Evolutionary conservation across 805 yeast genomes (phyloP), one percentile per base, ranked within the genome.

Genomic region (Ogataea paraovalis): DNA sequence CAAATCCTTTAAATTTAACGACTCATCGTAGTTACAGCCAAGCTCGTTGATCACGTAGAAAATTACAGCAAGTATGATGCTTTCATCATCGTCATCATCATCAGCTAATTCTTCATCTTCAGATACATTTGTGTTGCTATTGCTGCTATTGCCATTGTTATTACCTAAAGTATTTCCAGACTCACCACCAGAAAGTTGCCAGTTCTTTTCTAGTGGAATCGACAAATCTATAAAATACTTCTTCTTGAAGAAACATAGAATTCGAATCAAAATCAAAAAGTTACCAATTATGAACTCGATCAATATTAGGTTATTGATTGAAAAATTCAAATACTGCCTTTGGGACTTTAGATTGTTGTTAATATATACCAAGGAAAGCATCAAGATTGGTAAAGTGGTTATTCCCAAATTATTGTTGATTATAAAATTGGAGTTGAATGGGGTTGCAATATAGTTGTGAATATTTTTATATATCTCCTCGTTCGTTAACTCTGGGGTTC

Each of bases 341-440:
- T 60, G 52, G 25, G 58, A 57, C n/a, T 66, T 55, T 45, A 71
- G 47, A 32, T 54, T 51, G 12, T 55, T 54, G 33, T 64, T 59
- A 18, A 52, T 49, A 25, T 58, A 55, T n/a, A 61, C 52, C 46
- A 72, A 40, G 36, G 67, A 49, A 50, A 62, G 49, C 54, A 76
- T 70, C 8, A 79, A 57, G 30, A 79, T 53, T 0, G 85, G 84
- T 49, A 76, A 68, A 9, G 76, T 62, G 13, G 78, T 66, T 22
- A 79, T 68, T 1, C 82, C 82, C 44, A 80, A 60, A 50, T 78
- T 78, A 56, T 78, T 76, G 56, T 77, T 77, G 40, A 79, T 64
- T n/a, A 58, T 60, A 10, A 58, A 55, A 25, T 57, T 52, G 16
- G 55, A 49, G 27, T 60, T 58, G 48, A 61, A 58, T 4, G 58